Conservation (phyloP, 306 rosid species). For the Castanea mollissima region DNA sequence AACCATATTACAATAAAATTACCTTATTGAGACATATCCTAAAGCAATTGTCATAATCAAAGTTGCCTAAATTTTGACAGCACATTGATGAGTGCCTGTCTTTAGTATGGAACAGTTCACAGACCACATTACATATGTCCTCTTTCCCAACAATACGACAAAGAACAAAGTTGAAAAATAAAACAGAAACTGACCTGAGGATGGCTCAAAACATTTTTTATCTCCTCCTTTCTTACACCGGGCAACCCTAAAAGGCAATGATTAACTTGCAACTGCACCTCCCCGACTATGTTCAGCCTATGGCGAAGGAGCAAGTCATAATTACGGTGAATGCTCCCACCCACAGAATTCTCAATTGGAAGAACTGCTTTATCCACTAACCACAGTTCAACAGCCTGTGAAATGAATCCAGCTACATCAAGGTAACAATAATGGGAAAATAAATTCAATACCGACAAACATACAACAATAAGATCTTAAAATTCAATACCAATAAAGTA, state of each 20-base stretch:
- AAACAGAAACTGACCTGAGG: conserved; percentile 62
- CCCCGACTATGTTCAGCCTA: conserved; percentile 86
- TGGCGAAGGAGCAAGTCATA: conserved; percentile 92
- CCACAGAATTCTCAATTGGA: conserved; percentile 84
- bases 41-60: neutral
- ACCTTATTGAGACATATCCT: neutral
- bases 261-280: conserved; percentile 68
- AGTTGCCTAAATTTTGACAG: neutral
- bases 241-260: conserved; percentile 89
- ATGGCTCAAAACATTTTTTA: conserved; percentile 72
- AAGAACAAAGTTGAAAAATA: neutral
- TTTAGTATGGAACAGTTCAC: conserved; percentile 16
- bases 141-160: neutral
- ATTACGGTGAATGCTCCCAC: conserved; percentile 90
- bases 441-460: conserved; percentile 1
- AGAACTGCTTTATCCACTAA: conserved; percentile 88
- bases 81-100: neutral
- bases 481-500: neutral
- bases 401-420: conserved; percentile 20
- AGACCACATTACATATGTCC: neutral
- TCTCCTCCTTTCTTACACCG: conserved; percentile 65
- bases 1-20: neutral
- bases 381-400: conserved; percentile 93
- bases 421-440: conserved; percentile 9
- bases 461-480: neutral